Evolutionary conservation across 345 rosid genomes (phyloP).

Genomic region (Linum tenue): DNA sequence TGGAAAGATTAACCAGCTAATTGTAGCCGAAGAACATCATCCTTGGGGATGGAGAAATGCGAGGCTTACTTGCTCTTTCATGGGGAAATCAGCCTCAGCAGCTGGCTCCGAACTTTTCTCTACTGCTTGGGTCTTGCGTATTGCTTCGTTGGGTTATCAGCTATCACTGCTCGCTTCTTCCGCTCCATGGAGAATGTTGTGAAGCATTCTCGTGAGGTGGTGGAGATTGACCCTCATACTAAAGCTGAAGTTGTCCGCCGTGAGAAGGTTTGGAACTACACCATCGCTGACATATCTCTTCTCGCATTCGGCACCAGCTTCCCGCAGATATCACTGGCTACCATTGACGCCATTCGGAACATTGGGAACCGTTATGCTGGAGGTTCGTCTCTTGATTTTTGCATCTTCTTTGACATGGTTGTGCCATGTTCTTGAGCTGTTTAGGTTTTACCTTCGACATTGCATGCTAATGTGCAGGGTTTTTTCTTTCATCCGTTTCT

Average conservation of each 20-base stretch:
- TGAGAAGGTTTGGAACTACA: constrained; percentile 83
- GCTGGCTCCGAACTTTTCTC: constrained; percentile 36
- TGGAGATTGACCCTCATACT: constrained; percentile 53
- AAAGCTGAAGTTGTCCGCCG: constrained; percentile 36
- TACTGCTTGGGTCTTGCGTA: constrained; percentile 72
- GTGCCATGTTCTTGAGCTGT: not conserved
- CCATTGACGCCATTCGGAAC: constrained; percentile 74
- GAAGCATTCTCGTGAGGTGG: constrained; percentile 72
- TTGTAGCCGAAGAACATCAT: not conserved
- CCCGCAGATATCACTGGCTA: constrained; percentile 90
- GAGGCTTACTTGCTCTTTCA: constrained; percentile 45
- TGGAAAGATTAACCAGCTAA: too few relatives aligned
- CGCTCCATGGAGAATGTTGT: constrained; percentile 89
- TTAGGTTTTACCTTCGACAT: not conserved
- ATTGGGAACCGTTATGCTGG: constrained; percentile 66
- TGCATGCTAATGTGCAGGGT: constrained; percentile 2
- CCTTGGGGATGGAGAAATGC: constrained; percentile 32
- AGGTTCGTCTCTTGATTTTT: constrained; percentile 37
- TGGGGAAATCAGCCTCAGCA: constrained; percentile 46
- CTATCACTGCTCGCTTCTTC: constrained; percentile 74
- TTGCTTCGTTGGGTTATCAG: constrained; percentile 79
- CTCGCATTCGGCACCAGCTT: constrained; percentile 95
- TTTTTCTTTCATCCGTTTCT: too few relatives aligned
- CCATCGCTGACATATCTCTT: constrained; percentile 78
- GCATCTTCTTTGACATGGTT: not conserved